Evolutionary conservation across 371 early-diverging fungal genomes (phyloP).

Genomic region (Mucor sp.): DNA sequence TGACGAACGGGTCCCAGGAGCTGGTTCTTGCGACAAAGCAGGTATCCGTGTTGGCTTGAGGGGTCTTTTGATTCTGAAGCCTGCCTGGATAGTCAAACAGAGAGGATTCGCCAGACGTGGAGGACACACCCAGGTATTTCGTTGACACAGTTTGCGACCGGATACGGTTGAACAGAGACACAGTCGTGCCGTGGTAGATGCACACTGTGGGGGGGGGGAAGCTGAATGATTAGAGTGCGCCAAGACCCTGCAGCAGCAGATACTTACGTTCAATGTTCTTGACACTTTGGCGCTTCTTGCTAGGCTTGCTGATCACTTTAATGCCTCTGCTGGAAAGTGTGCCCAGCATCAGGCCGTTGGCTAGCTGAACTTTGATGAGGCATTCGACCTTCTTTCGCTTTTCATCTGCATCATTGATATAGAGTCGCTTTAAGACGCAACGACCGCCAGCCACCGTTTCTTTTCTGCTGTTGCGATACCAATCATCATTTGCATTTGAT

Average conservation of each 20-base stretch:
- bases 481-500: slow-evolving; percentile 35
- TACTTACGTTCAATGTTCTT: slow-evolving; percentile 69
- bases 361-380: slow-evolving; percentile 63
- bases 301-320: slow-evolving; percentile 79
- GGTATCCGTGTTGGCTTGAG: slow-evolving; percentile 26
- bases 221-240: background rate
- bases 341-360: slow-evolving; percentile 59
- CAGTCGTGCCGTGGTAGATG: slow-evolving; percentile 81
- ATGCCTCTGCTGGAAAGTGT: slow-evolving; percentile 71
- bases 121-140: slow-evolving; percentile 75
- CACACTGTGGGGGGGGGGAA: slow-evolving; percentile 61
- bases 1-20: slow-evolving; percentile 81
- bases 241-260: background rate
- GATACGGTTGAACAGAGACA: slow-evolving; percentile 73
- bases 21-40: slow-evolving; percentile 74
- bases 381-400: slow-evolving; percentile 74
- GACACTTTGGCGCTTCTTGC: slow-evolving; percentile 76
- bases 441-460: slow-evolving; percentile 49
- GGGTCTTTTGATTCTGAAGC: slow-evolving; percentile 14
- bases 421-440: slow-evolving; percentile 73
- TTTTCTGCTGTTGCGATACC: slow-evolving; percentile 28
- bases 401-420: slow-evolving; percentile 76
- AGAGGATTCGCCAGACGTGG: slow-evolving; percentile 26
- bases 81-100: slow-evolving; percentile 36
- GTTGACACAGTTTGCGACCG: slow-evolving; percentile 88